Percentiles rank a stretch among this genome's conserved stretches.
These are phyloP conservation scores for Pleurotus salmoneostramineus DNA, from an alignment of 768 basidiomycete genomes.

Conservation along the genomic window DNA sequence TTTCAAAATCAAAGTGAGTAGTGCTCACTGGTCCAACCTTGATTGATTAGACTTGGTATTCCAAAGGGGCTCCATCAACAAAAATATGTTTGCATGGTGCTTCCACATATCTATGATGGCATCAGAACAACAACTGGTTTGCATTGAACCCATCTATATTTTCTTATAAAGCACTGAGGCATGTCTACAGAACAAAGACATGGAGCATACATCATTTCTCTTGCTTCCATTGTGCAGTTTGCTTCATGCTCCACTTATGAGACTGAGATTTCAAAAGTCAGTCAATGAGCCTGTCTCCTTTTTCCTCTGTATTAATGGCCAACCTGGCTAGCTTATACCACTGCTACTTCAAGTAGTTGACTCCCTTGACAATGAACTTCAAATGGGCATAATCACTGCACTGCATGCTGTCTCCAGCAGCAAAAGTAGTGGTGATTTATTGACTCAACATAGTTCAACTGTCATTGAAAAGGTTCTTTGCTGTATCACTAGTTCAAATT, in stretches of 20 bases:
- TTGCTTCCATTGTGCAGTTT: neutral
- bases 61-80: conserved; percentile 71
- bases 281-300: conserved; percentile 18
- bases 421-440: conserved; percentile 37
- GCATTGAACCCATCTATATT: conserved; percentile 14
- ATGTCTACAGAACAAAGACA: conserved; percentile 43
- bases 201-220: conserved; percentile 67
- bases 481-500: conserved; percentile 47
- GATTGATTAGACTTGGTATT: neutral
- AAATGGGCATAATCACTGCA: conserved; percentile 77
- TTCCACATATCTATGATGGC: conserved; percentile 73
- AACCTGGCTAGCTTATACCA: conserved; percentile 70
- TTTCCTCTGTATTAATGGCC: neutral
- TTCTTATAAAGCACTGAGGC: too few relatives aligned
- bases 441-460: conserved; percentile 69
- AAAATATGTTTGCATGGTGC: conserved; percentile 64
- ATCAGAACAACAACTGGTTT: conserved; percentile 53
- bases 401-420: conserved; percentile 66
- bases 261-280: too few relatives aligned
- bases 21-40: conserved; percentile 13
- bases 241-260: too few relatives aligned
- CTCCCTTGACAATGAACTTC: conserved; percentile 67
- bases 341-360: conserved; percentile 83
- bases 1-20: conserved; percentile 74
- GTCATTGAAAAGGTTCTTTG: conserved; percentile 71